Percentiles rank a stretch among this genome's conserved stretches.
Conservation (phyloP, 805 yeast species). For the Starmerella asiatica region DNA sequence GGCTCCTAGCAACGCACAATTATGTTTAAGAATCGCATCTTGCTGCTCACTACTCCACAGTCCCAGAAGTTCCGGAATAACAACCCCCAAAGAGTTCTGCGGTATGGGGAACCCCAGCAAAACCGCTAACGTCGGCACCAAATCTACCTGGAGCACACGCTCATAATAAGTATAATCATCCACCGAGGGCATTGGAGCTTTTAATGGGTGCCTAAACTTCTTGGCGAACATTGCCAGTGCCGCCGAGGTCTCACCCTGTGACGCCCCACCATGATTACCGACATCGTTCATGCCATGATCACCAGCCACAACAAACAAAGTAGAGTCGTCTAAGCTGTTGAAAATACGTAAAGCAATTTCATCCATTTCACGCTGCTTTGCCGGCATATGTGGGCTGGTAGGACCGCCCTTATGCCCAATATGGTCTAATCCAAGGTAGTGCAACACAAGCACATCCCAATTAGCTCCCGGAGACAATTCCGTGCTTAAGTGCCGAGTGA, state of each 20-base stretch:
- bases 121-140: slow-evolving; percentile 56
- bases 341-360: slow-evolving; percentile 42
- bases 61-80: slow-evolving; percentile 44
- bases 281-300: slow-evolving; percentile 91
- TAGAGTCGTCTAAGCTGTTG: slow-evolving; percentile 31
- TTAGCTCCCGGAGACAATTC: slow-evolving; percentile 34
- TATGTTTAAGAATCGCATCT: slow-evolving; percentile 19
- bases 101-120: slow-evolving; percentile 57
- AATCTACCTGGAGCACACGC: slow-evolving; percentile 50
- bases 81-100: slow-evolving; percentile 56
- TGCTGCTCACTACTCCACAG: slow-evolving; percentile 31
- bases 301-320: slow-evolving; percentile 70
- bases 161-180: slow-evolving; percentile 41
- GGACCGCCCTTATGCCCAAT: slow-evolving; percentile 98
- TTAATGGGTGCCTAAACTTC: slow-evolving; percentile 31
- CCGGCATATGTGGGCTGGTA: slow-evolving; percentile 59
- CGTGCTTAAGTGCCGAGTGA: slow-evolving; percentile 65
- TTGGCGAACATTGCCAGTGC: slow-evolving; percentile 61
- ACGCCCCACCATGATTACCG: slow-evolving; percentile 94
- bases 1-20: slow-evolving; percentile 19
- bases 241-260: slow-evolving; percentile 82
- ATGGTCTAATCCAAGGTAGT: slow-evolving; percentile 88
- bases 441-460: slow-evolving; percentile 84
- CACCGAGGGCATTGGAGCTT: slow-evolving; percentile 22
- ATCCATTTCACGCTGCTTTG: slow-evolving; percentile 82